phyloP scores from a whole-genome alignment of 2,329 filamentous ascomycete species.

The Coleophoma cylindrospora region DNA sequence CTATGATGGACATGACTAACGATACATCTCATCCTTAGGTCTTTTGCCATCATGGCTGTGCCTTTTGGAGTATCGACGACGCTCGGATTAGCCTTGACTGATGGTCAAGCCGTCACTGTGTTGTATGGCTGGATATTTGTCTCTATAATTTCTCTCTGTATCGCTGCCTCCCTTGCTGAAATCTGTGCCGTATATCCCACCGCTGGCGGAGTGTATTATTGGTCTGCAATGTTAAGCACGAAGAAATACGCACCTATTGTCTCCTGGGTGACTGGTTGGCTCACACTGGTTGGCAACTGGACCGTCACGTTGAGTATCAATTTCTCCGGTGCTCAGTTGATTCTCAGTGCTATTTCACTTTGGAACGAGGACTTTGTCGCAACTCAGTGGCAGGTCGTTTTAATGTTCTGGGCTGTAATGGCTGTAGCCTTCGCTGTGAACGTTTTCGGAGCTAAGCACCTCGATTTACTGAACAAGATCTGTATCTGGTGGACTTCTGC shows the following conservation, averaged over 20 bases:
- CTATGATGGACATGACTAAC: slow-evolving; percentile 3
- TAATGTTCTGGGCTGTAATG: slow-evolving; percentile 70
- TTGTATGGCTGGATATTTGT: slow-evolving; percentile 67
- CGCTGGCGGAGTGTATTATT: slow-evolving; percentile 67
- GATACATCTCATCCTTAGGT: slow-evolving; percentile 30
- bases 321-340: slow-evolving; percentile 65
- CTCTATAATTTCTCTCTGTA: slow-evolving; percentile 56
- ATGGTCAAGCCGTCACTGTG: slow-evolving; percentile 65
- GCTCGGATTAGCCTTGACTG: slow-evolving; percentile 61
- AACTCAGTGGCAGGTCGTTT: slow-evolving; percentile 63
- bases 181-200: slow-evolving; percentile 67
- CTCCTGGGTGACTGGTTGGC: slow-evolving; percentile 66
- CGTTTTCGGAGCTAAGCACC: slow-evolving; percentile 53
- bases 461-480: slow-evolving; percentile 67
- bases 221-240: slow-evolving; percentile 63
- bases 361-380: slow-evolving; percentile 66
- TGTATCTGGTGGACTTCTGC: slow-evolving; percentile 69
- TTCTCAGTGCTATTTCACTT: slow-evolving; percentile 62
- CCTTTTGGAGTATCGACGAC: slow-evolving; percentile 66
- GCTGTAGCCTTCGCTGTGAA: slow-evolving; percentile 59
- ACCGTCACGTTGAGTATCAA: slow-evolving; percentile 61
- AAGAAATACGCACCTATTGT: slow-evolving; percentile 61
- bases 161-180: slow-evolving; percentile 63
- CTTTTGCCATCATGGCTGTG: slow-evolving; percentile 72
- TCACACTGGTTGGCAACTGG: slow-evolving; percentile 71